phyloP scores from a whole-genome alignment of 495 filamentous ascomycete genomes.

The Trichoderma parareesei region DNA sequence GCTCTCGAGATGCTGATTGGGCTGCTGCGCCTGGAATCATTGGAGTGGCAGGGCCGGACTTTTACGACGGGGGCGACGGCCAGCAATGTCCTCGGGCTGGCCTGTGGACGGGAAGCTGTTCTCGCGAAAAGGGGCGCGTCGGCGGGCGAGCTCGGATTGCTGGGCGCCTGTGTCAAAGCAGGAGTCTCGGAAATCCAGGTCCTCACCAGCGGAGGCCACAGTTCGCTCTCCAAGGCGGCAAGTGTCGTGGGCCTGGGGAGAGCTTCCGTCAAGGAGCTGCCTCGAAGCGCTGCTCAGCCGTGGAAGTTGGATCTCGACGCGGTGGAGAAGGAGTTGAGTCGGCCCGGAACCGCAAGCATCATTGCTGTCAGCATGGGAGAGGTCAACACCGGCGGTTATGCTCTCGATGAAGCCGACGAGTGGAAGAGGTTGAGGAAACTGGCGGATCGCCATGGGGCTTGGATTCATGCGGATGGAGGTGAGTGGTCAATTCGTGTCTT shows the following conservation, averaged over 20 bases:
- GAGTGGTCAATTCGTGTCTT: conserved; percentile 14
- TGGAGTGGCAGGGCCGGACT: conserved; percentile 49
- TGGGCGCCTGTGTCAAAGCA: conserved; percentile 54
- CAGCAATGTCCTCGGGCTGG: conserved; percentile 75
- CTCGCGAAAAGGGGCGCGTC: conserved; percentile 36
- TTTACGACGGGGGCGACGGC: conserved; percentile 90
- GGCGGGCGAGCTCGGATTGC: conserved; percentile 62
- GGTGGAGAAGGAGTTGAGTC: conserved; percentile 41
- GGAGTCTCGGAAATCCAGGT: conserved; percentile 63
- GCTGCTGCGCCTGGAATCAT: conserved; percentile 51
- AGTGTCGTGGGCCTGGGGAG: conserved; percentile 73
- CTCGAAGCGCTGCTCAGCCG: conserved; percentile 39
- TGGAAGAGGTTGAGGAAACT: conserved; percentile 57
- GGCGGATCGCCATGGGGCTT: conserved; percentile 67
- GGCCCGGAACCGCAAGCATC: conserved; percentile 53
- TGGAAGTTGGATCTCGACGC: conserved; percentile 60
- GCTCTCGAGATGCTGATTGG: conserved; percentile 62
- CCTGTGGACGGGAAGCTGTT: conserved; percentile 64
- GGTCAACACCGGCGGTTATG: conserved; percentile 85
- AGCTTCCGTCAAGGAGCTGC: conserved; percentile 53
- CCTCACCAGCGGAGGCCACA: conserved; percentile 74
- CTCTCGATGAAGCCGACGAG: conserved; percentile 48
- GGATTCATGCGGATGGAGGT: conserved; percentile 86
- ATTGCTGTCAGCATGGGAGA: conserved; percentile 76
- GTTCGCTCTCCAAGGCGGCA: conserved; percentile 74